Base-by-base conservation (phyloP, 768 basidiomycete genomes). In the Kwoniella dendrophila region DNA sequence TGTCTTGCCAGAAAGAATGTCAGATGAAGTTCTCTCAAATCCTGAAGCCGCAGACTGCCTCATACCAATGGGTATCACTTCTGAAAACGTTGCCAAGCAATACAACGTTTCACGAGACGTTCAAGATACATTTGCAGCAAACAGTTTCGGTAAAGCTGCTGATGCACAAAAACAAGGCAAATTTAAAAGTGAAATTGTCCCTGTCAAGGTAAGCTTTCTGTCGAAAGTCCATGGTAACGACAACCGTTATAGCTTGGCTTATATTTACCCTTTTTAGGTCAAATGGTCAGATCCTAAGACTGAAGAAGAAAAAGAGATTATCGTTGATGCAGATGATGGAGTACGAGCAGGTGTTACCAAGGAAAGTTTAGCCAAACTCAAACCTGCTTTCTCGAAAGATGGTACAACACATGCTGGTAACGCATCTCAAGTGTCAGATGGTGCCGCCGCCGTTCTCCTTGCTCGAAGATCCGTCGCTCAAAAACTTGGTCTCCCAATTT, bases 101-200 rank as follows among this genome's bases (percentile, higher is more conserved):
- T 83, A 81, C 74, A 73, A 78, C 32, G 51, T 99, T 60, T 82
- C 90, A 3, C 87, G 94, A 34, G 81, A 86, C 73, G 87, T 84
- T 69, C 94, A 97, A 79, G 95, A 98, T 77, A 84, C 90, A 57
- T 94, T 90, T 74, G 94, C 94, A 0, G 83, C 90, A 54, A 85
- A 90, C 54, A 94, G 91, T 7, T 93, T 94, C 78, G 86, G 84
- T 36, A 86, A 92, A 72, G 92, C 92, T 22, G 83, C 80, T 1
- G 70, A 75, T 24, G 89, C 93, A 2, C 81, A 86, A 32, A 81
- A 84, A 30, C 80, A 82, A 4, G 91, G 92, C 22, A 82, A 86
- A 57, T 97, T 96, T 77, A 82, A 86, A 3, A 85, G 87, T 24
- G 95, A 99, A 79, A 97, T 98, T 62, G 84, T 96, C 33, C 92